These are phyloP conservation scores for Cyclospora cayetanensis DNA, from an alignment of 169 alveolate genomes.

Conservation along the genomic window DNA sequence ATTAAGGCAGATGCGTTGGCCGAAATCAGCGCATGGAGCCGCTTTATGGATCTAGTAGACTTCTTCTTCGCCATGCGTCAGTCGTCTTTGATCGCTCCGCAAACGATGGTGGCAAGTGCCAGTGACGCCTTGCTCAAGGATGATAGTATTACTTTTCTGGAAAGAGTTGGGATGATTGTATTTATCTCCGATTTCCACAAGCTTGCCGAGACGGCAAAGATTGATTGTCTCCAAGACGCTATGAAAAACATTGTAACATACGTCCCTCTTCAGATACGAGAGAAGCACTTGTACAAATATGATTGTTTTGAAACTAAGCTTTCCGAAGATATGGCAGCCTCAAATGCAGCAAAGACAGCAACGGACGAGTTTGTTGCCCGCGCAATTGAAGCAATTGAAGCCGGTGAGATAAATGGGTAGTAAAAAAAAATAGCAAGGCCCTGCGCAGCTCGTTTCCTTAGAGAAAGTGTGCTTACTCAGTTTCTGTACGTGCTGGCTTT, in stretches of 20 bases:
- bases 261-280: not conserved
- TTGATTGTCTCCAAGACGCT: constrained; percentile 29
- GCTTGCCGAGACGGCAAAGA: constrained; percentile 31
- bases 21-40: constrained; percentile 30
- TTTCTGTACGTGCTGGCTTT: not conserved
- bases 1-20: constrained; percentile 36
- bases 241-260: constrained; percentile 7
- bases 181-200: not conserved
- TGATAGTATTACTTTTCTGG: not conserved
- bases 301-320: constrained; percentile 12
- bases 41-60: not conserved
- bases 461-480: too few species aligned
- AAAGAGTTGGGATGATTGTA: constrained; percentile 23
- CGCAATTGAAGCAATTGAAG: constrained; percentile 25
- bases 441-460: too few species aligned
- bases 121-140: not conserved
- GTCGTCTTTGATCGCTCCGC: constrained; percentile 4
- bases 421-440: too few species aligned
- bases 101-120: not conserved
- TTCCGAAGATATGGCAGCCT: constrained; percentile 7
- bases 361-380: not conserved
- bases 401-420: not conserved
- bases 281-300: not conserved
- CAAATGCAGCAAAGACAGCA: not conserved
- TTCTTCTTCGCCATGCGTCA: constrained; percentile 40